Evolutionary conservation across 345 rosid genomes (phyloP), one percentile per base, ranked within the genome.

Genomic region (Trapa incisa): DNA sequence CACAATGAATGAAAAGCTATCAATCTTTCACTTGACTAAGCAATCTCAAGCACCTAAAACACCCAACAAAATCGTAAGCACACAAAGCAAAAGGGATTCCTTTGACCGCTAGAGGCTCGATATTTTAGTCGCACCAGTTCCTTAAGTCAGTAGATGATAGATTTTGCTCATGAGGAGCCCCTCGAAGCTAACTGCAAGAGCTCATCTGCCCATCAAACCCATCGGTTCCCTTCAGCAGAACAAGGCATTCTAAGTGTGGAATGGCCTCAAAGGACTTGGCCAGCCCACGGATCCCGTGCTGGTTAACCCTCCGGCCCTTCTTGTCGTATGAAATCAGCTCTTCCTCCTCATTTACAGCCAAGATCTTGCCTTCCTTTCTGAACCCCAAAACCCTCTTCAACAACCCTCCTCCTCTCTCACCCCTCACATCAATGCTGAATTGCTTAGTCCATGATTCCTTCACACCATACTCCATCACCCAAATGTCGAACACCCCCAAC

Each of bases 381-480:
- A 76, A 54, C 47, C 79, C 74, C 47, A 78, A 35, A 39, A 67
- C 64, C 68, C 64, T 72, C 22, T 71, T 72, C 0, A 78, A 43
- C 29, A 22, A 22, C 29, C 29, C 29, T 22, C 29, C 29, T 11
- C 77, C 77, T 0, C 70, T 71, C 1, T 32, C 47, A 10, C 16
- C 64, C 37, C 47, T 0, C 1, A 78, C 42, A 67, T 72, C 70
- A 67, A 74, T 47, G 5, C 53, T 66, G 58, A 69, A 64, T 53
- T 52, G 61, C 61, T 70, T 78, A 29, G 58, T 47, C 82, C 80
- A 78, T 32, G 78, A 78, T 36, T 70, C 68, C 1, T 50, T 47
- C 1, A 13, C 48, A 0, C 79, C 71, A 0, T 78, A 72, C 67
- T 63, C 66, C 80, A 81, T 69, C 43, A 74, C 72, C 85, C 85